Evolutionary conservation across 768 basidiomycete species (phyloP), one percentile per base, ranked within the genome.

Genomic region (Tricholoma sp.): DNA sequence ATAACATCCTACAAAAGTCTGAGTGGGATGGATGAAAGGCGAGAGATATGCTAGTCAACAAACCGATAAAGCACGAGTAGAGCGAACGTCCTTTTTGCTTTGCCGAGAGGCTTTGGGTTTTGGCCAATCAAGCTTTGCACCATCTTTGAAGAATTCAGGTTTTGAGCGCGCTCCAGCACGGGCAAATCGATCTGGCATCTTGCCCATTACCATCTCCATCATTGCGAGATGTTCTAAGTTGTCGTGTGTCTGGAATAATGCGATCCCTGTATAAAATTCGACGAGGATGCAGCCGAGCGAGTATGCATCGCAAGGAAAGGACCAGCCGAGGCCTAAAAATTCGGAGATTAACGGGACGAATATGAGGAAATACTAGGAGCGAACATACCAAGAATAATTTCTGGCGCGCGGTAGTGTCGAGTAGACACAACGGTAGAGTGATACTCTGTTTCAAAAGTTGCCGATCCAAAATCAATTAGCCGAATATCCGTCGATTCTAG

Each of bases 151-250:
- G 71, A 91, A 97, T 67, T 98, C 95, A 7, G 93, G 85, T 66
- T 95, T 95, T 51, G 85, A 83, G 49, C 88, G 81, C 8, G 86
- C 83, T 16, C 88, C 89, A 45, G 81, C 79, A 43, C 88, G 81
- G 37, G 84, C 83, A 67, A 96, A 93, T 5, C 87, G 84, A 52
- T 89, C 86, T 0, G 95, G 92, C 88, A 98, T 95, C 76, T 90
- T 91, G 57, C 96, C 96, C 91, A 98, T 98, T 37, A 98, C 97
- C 70, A 91, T 88, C 70, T 98, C 95, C 97, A 99, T 99, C 97
- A 99, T 99, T 39, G 96, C 97, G 12, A 99, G 84, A 72, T 99
- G 97, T 71, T 99, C 97, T 8, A 98, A 82, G 70, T 99, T 98
- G 73, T 98, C 96, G 66, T 98, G 97, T 0, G 97, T 98, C 72